Percentiles rank a stretch among this genome's conserved stretches.
phyloP scores from a whole-genome alignment of 139 green algal genomes.

The Asterochloris erici region DNA sequence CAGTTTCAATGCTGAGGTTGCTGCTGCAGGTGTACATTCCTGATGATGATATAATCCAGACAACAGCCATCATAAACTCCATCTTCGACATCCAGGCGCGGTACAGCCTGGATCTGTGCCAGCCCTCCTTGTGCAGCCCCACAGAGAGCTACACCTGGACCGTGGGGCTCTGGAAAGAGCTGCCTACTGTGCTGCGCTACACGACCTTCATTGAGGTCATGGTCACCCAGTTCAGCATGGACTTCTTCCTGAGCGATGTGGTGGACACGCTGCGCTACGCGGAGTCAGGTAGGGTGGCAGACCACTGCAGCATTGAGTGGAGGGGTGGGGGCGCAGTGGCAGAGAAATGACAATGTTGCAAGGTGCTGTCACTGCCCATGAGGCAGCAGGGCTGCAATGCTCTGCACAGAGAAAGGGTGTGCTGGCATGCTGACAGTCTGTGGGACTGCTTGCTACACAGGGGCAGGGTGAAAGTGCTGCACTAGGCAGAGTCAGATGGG shows the following conservation, averaged over 20 bases:
- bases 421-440: too few relatives aligned
- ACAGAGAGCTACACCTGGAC: constrained; percentile 8
- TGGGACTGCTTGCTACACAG: too few relatives aligned
- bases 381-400: too few relatives aligned
- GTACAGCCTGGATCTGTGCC: constrained; percentile 31
- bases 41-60: constrained; percentile 12
- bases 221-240: constrained; percentile 34
- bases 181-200: constrained; percentile 19
- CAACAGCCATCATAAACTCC: constrained; percentile 10
- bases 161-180: constrained; percentile 13
- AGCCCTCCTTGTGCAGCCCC: constrained; percentile 16
- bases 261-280: not conserved
- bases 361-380: too few relatives aligned
- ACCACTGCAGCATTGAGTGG: too few relatives aligned
- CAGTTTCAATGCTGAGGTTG: not conserved
- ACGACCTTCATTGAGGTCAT: constrained; percentile 42
- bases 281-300: not conserved
- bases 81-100: constrained; percentile 34
- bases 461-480: too few relatives aligned
- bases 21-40: constrained; percentile 9
- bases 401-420: too few relatives aligned
- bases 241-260: constrained; percentile 30
- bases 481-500: too few relatives aligned
- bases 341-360: too few relatives aligned
- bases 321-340: too few relatives aligned